Evolutionary conservation across 169 alveolate species (phyloP), one percentile per base, ranked within the genome.

Genomic region (Cyclospora cayetanensis): DNA sequence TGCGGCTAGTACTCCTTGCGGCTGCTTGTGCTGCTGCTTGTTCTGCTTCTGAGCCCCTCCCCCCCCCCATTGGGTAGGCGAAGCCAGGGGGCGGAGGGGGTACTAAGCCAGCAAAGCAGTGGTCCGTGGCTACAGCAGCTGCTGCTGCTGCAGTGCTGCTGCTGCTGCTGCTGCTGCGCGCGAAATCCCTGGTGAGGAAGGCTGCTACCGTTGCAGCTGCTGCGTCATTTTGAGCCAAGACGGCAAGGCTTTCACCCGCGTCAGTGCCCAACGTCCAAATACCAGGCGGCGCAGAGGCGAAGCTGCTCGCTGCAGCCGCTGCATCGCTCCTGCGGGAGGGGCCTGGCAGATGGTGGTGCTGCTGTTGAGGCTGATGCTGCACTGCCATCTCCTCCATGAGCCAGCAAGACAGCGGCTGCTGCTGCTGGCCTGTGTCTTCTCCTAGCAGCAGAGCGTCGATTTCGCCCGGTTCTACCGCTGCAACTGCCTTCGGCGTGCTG

Each of bases 311-410:
- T 46, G 55, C 55, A 46, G 55, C 55, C 7, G 55, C 15, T 46
- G 22, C n/a, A n/a, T n/a, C 55, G 22, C 55, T 46, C 55, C 55
- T 15, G 55, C 55, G 15, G 55, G 55, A 15, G 55, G 15, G 22
- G 15, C 22, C 7, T 9, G 55, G 55, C 55, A 46, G 79, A 37
- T 7, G 46, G 5, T 66, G 79, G 46, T 66, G 37, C 43, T 66
- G 79, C 79, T 27, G 79, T 43, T 27, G 79, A 37, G 9, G 79
- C 43, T 31, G 20, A 37, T 66, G 79, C 79, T 66, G 79, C 79
- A 66, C 20, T 22, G 9, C 4, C 4, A 11, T 43, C 9, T 27
- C 79, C 20, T 66, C 79, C n/a, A 66, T 4, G 9, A 66, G 79
- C 79, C 79, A 66, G 22, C 46, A 22, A 66, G 79, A 4, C 43